Conservation (phyloP, 306 rosid genomes). For the Malus orientalis region DNA sequence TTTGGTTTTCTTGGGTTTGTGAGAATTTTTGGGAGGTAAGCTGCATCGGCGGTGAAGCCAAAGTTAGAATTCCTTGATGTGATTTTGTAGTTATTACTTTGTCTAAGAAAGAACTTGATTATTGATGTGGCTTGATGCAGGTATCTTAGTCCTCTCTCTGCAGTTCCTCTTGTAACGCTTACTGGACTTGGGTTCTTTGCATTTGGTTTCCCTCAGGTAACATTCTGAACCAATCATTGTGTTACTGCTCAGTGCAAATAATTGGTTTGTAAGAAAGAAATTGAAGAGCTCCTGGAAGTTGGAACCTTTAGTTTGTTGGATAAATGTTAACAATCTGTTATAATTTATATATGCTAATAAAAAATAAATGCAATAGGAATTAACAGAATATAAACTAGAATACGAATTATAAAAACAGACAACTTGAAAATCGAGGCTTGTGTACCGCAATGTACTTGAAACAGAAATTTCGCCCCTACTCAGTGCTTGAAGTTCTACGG, state of each 20-base stretch:
- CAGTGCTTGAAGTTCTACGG: too few relatives aligned
- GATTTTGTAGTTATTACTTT: conserved; percentile 1
- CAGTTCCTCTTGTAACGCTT: conserved; percentile 73
- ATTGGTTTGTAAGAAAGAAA: neutral
- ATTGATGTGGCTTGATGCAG: conserved; percentile 31
- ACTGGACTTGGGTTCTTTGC: conserved; percentile 73
- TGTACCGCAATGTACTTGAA: too few relatives aligned
- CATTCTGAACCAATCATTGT: conserved; percentile 2
- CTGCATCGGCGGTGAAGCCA: neutral
- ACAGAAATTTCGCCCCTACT: too few relatives aligned
- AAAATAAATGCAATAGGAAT: too few relatives aligned
- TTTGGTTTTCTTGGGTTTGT: conserved; percentile 74
- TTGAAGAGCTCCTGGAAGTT: neutral
- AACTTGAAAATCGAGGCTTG: too few relatives aligned
- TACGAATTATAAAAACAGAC: too few relatives aligned
- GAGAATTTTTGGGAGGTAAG: conserved; percentile 69
- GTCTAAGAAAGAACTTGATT: conserved; percentile 10
- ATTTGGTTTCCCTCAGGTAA: conserved; percentile 68
- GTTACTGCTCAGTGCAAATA: neutral
- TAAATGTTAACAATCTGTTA: too few relatives aligned
- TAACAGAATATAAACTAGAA: too few relatives aligned
- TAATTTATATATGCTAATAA: too few relatives aligned
- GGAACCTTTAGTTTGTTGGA: neutral
- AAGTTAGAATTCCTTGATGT: neutral
- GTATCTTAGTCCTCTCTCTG: conserved; percentile 74